Percentiles rank a stretch among this genome's conserved stretches.
Evolutionary conservation across 2,329 filamentous ascomycete genomes (phyloP).

Genomic region (Shiraia sp.): DNA sequence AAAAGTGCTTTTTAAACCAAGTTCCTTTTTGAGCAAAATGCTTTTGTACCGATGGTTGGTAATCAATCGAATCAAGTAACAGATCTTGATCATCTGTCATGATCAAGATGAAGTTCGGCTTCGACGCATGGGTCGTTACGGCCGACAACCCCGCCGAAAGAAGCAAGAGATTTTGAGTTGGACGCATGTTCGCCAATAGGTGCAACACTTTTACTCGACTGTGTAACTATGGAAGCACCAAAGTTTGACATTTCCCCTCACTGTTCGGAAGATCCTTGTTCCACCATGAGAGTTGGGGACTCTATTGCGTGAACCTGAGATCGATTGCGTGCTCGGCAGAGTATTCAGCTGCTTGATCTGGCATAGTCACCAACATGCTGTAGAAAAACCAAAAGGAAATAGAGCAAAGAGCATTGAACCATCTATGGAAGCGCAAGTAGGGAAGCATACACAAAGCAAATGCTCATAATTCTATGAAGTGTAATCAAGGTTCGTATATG

Average conservation of each 20-base stretch:
- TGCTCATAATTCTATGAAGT: too few species aligned
- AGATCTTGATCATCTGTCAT: slow-evolving; percentile 71
- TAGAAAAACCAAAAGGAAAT: too few species aligned
- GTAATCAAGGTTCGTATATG: too few species aligned
- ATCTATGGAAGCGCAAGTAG: too few species aligned
- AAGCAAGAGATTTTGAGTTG: slow-evolving; percentile 10
- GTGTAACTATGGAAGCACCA: neutral
- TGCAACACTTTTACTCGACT: too few species aligned
- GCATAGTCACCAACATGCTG: too few species aligned
- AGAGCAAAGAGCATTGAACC: too few species aligned
- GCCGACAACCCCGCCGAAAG: slow-evolving; percentile 7
- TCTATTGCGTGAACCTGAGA: neutral
- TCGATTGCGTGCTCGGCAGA: slow-evolving; percentile 4
- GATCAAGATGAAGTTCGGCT: slow-evolving; percentile 66
- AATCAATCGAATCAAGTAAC: slow-evolving; percentile 63
- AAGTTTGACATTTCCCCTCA: neutral
- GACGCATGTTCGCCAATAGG: slow-evolving; percentile 5
- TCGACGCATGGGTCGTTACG: slow-evolving; percentile 4
- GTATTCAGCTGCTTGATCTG: too few species aligned
- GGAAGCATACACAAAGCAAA: too few species aligned
- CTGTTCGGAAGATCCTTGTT: neutral
- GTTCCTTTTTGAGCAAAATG: slow-evolving; percentile 63
- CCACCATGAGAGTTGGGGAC: neutral
- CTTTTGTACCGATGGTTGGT: slow-evolving; percentile 62
- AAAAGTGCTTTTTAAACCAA: slow-evolving; percentile 65